These are phyloP conservation scores for Elongisporangium senticosum DNA, from an alignment of 352 stramenopile genomes.

Conservation along the genomic window DNA sequence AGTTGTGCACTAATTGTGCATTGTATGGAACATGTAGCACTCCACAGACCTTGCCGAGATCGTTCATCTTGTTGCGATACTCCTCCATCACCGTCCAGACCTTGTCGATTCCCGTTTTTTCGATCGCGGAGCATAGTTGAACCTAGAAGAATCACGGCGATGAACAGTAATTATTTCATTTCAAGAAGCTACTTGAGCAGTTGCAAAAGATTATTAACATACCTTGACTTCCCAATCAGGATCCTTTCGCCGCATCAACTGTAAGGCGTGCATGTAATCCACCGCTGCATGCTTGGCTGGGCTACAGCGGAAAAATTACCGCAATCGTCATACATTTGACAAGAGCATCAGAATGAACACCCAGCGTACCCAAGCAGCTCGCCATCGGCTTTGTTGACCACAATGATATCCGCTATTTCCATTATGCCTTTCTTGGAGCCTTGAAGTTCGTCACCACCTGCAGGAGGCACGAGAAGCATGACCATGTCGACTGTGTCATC, in stretches of 20 bases:
- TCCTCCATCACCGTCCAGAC: conserved; percentile 64
- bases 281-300: conserved; percentile 65
- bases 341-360: not conserved
- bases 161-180: not conserved
- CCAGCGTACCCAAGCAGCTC: conserved; percentile 43
- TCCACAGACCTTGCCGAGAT: conserved; percentile 38
- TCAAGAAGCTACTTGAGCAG: not conserved
- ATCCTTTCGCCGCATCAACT: conserved; percentile 79
- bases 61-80: conserved; percentile 51
- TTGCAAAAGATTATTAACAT: conserved; percentile 1
- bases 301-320: conserved; percentile 14
- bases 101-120: conserved; percentile 66
- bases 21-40: not conserved
- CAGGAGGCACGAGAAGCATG: conserved; percentile 93
- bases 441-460: conserved; percentile 95
- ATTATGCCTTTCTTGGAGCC: conserved; percentile 99
- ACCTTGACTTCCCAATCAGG: conserved; percentile 76
- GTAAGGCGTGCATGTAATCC: conserved; percentile 78
- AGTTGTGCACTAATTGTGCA: not conserved
- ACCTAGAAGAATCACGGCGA: conserved; percentile 22
- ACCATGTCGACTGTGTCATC: conserved; percentile 96
- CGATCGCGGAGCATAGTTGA: conserved; percentile 62
- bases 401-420: conserved; percentile 95
- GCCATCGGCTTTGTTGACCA: conserved; percentile 98
- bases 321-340: not conserved